Evolutionary conservation across 2,329 filamentous ascomycete species (phyloP).

Genomic region (Pseudogymnoascus sp.): DNA sequence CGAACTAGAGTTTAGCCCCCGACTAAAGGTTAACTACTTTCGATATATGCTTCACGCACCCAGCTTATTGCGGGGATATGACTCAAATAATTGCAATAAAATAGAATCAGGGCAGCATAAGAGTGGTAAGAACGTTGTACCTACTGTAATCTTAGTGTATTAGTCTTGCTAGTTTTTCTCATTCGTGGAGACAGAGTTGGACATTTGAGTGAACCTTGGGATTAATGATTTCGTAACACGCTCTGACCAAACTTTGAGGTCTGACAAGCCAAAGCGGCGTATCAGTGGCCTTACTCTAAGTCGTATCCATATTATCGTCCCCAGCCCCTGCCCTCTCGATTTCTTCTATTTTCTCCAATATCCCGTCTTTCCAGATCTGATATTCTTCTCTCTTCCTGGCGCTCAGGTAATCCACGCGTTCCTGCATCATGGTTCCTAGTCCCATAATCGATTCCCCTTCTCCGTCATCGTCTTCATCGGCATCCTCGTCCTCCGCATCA

Average conservation of each 20-base stretch:
- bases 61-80: background rate
- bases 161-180: background rate
- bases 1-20: background rate
- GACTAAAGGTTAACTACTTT: background rate
- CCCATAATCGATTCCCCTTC: slow-evolving; percentile 18
- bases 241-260: background rate
- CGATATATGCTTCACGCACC: background rate
- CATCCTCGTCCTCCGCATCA: slow-evolving; percentile 25
- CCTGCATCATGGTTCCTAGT: slow-evolving; percentile 60
- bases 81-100: background rate
- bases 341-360: slow-evolving; percentile 47
- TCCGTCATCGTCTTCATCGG: slow-evolving; percentile 28
- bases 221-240: background rate
- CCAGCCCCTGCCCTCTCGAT: slow-evolving; percentile 28
- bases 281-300: background rate
- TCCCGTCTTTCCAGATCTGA: slow-evolving; percentile 51
- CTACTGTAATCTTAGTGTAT: background rate
- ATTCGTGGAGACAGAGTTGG: background rate
- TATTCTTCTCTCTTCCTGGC: slow-evolving; percentile 54
- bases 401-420: slow-evolving; percentile 62
- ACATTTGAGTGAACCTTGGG: background rate
- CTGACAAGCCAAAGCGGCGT: background rate
- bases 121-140: background rate
- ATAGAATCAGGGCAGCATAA: background rate
- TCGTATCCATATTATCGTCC: slow-evolving; percentile 11